A percentile compares a stretch with the other conserved stretches of the same genome.
These are phyloP conservation scores for Rutstroemia sp. DNA, from an alignment of 2,329 filamentous ascomycete genomes.

Conservation along the genomic window DNA sequence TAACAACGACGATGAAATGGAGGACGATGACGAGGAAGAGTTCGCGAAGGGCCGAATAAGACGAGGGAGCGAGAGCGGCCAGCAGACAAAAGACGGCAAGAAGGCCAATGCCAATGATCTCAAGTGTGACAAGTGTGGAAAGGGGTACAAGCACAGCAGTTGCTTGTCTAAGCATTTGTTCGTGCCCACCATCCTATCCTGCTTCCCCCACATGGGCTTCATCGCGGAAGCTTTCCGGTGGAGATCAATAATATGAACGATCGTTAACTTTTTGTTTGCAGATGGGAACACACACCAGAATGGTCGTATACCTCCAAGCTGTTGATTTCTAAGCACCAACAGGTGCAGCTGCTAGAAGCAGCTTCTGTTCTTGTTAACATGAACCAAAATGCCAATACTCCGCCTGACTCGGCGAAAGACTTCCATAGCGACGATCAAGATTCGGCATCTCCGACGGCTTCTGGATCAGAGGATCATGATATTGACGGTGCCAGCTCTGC, in stretches of 20 bases:
- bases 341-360: constrained; percentile 94
- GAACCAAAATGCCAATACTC: constrained; percentile 57
- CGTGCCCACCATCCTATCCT: constrained; percentile 58
- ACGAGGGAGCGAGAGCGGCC: constrained; percentile 80
- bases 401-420: constrained; percentile 58
- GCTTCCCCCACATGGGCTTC: constrained; percentile 29
- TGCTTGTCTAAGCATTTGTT: constrained; percentile 99
- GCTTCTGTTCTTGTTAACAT: constrained; percentile 94
- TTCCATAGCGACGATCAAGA: constrained; percentile 70
- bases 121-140: constrained; percentile 95
- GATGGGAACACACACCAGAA: constrained; percentile 98
- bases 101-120: constrained; percentile 78
- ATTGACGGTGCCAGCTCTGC: constrained; percentile 70
- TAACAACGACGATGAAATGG: constrained; percentile 49
- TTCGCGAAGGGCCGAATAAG: constrained; percentile 43
- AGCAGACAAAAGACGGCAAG: constrained; percentile 69
- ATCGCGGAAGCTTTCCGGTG: constrained; percentile 34
- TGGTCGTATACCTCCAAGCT: constrained; percentile 97
- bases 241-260: constrained; percentile 19
- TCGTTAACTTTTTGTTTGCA: constrained; percentile 41
- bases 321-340: constrained; percentile 98
- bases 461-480: constrained; percentile 70
- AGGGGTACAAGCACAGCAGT: constrained; percentile 99
- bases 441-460: constrained; percentile 74
- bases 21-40: constrained; percentile 37